Conservation (phyloP, 129 eudicot species). For the Lactuca saligna region DNA sequence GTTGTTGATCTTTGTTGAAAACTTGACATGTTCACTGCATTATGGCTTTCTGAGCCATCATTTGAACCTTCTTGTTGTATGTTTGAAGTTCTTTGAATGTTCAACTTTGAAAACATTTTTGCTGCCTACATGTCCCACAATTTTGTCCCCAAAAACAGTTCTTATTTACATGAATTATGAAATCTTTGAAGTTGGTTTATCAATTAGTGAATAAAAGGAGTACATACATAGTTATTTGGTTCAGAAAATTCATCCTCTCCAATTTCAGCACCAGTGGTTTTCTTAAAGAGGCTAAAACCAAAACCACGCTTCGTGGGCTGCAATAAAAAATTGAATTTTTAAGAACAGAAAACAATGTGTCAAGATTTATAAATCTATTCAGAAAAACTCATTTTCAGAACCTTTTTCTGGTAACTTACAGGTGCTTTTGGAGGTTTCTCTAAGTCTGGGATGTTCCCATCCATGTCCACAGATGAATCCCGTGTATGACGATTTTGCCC, state of each 20-base stretch:
- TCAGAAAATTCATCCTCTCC: conserved; percentile 50
- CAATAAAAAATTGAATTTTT: conserved; percentile 16
- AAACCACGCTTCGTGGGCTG: conserved; percentile 47
- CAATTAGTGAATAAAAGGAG: conserved; percentile 7
- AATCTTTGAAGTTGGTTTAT: background rate
- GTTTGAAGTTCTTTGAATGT: conserved; percentile 39
- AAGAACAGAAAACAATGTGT: background rate
- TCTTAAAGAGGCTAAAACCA: conserved; percentile 41
- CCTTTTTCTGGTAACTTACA: conserved; percentile 35
- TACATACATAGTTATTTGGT: conserved; percentile 55
- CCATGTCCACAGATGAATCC: conserved; percentile 27
- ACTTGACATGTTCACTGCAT: conserved; percentile 19
- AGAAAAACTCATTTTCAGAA: background rate
- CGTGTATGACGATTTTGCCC: conserved; percentile 26
- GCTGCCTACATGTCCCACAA: conserved; percentile 50
- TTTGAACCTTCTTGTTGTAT: conserved; percentile 28
- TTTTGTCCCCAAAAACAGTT: conserved; percentile 11
- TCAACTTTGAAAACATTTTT: conserved; percentile 53
- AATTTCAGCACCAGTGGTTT: conserved; percentile 33
- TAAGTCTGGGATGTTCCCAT: conserved; percentile 31
- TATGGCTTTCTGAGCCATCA: conserved; percentile 19
- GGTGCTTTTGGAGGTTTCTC: conserved; percentile 61
- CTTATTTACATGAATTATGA: background rate
- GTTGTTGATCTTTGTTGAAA: conserved; percentile 12
- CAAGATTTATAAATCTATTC: background rate